Conservation (phyloP, 148 eudicot genomes). For the Rhododendron ferrugineum region DNA sequence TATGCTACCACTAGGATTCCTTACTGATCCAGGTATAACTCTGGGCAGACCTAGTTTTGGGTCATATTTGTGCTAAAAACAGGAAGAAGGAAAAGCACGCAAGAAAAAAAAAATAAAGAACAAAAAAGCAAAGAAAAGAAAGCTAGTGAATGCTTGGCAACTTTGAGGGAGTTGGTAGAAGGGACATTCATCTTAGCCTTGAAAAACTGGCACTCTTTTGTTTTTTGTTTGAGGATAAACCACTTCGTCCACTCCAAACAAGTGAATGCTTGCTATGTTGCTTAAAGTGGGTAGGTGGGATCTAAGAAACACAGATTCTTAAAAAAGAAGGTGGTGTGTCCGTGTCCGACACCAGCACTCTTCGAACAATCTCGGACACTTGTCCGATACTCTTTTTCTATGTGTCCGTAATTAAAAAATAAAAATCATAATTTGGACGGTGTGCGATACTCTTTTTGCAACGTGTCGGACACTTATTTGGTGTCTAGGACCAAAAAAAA, state of each 20-base stretch:
- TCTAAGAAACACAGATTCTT: not conserved
- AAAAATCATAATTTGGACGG: not conserved
- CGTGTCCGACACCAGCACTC: not conserved
- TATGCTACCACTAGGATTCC: conserved; percentile 98
- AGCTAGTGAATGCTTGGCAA: not conserved
- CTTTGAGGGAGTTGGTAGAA: conserved; percentile 2
- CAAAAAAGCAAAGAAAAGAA: not conserved
- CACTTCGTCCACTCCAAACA: not conserved
- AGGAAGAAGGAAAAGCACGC: not conserved
- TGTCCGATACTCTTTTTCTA: not conserved
- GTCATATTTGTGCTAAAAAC: not conserved
- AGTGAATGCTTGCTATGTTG: not conserved
- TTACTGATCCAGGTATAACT: conserved; percentile 60
- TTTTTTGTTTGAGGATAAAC: not conserved
- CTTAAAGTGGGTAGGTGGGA: not conserved
- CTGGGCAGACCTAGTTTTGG: not conserved
- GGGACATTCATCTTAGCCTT: not conserved
- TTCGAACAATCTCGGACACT: not conserved
- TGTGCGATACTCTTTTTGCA: not conserved
- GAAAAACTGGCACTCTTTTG: not conserved
- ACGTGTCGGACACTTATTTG: not conserved
- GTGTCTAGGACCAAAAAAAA: not conserved
- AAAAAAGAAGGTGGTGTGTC: not conserved
- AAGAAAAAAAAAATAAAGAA: not conserved
- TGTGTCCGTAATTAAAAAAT: not conserved